Base-by-base conservation (phyloP, 305 asterid species). In the Fraxinus latifolia region DNA sequence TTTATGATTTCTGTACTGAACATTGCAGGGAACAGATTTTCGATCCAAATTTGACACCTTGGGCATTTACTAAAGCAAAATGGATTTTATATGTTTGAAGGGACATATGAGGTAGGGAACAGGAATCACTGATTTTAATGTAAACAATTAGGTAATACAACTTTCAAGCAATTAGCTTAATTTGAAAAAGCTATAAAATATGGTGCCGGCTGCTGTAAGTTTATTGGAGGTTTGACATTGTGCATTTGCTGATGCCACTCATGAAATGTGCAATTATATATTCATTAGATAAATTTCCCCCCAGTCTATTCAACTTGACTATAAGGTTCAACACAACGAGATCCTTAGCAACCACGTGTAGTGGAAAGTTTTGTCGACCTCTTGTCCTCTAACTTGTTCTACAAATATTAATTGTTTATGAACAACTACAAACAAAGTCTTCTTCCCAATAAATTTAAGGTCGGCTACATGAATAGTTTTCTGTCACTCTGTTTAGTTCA, bases 31-130 rank as follows among this genome's bases (percentile, higher is more conserved):
- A 21, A 42, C 7, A 9, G 50, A 42, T 33, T 47, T 12, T 14
- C 5, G 7, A 14, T 47, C 17, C 58, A 47, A 47, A 47, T 3
- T 14, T 47, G 58, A n/a, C 12, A 14, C 58, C 58, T 47, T 14
- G 19, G 5, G n/a, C 58, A 14, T 44, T 44, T 44, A 44, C 17
- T 12, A 44, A 44, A 17, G 7, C 19, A 14, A 14, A 47, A 47
- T 14, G 1, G 58, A 87, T 55, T 82, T 47, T 14, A 14, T 47
- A 14, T 14, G 3, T 76, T 72, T 85, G 79, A 32, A 88, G 88
- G 25, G 85, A 86, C 19, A 8, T 80, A 78, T 23, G 17, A 14
- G 19, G 19, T 17, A 14, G 6, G 19, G 19, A 47, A 50, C 60
- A 15, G 7, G 60, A 50, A 50, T 50, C 60, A 15, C 21, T 50